Percentiles rank a stretch among this genome's conserved stretches.
Conservation (phyloP, 1,284 basidiomycete genomes). For the Sanguinoderma infundibulare region DNA sequence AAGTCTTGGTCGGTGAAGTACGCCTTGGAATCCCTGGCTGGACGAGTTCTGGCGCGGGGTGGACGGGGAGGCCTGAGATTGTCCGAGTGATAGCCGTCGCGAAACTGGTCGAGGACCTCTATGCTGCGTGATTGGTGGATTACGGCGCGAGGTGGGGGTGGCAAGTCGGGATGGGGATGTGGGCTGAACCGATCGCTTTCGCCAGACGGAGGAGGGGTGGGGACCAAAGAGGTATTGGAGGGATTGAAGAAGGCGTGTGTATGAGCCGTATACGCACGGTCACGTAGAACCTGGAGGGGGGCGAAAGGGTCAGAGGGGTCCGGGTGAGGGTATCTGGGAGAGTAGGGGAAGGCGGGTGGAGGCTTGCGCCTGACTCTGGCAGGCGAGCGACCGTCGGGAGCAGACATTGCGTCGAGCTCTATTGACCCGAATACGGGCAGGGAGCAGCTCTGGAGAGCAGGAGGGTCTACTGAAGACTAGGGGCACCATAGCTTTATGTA, state of each 20-base stretch:
- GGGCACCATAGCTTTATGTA: slow-evolving; percentile 20
- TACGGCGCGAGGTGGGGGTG: slow-evolving; percentile 14
- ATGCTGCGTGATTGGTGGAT: slow-evolving; percentile 21
- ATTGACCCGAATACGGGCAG: slow-evolving; percentile 6
- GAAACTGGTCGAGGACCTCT: slow-evolving; percentile 23
- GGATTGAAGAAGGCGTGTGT: slow-evolving; percentile 22
- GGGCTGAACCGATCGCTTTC: slow-evolving; percentile 9
- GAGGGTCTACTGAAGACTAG: slow-evolving; percentile 6
- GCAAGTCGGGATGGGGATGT: slow-evolving; percentile 9
- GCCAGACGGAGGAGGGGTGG: slow-evolving; percentile 14
- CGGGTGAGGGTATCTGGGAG: slow-evolving; percentile 52
- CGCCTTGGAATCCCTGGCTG: slow-evolving; percentile 25
- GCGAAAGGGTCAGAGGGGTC: slow-evolving; percentile 61
- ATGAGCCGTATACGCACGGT: slow-evolving; percentile 38
- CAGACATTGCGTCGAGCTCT: slow-evolving; percentile 26
- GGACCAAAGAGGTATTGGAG: slow-evolving; percentile 20
- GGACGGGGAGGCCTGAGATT: slow-evolving; percentile 29
- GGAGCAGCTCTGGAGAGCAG: slow-evolving; percentile 14
- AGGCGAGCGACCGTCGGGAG: slow-evolving; percentile 13
- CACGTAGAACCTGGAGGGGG: slow-evolving; percentile 53
- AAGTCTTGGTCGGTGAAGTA: slow-evolving; percentile 35
- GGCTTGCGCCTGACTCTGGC: slow-evolving; percentile 51
- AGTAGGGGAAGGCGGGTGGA: slow-evolving; percentile 45
- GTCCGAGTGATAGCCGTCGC: slow-evolving; percentile 34
- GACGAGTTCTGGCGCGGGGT: slow-evolving; percentile 28